Base-by-base conservation (phyloP, 371 early-diverging fungal genomes). In the Circinella umbellata region DNA sequence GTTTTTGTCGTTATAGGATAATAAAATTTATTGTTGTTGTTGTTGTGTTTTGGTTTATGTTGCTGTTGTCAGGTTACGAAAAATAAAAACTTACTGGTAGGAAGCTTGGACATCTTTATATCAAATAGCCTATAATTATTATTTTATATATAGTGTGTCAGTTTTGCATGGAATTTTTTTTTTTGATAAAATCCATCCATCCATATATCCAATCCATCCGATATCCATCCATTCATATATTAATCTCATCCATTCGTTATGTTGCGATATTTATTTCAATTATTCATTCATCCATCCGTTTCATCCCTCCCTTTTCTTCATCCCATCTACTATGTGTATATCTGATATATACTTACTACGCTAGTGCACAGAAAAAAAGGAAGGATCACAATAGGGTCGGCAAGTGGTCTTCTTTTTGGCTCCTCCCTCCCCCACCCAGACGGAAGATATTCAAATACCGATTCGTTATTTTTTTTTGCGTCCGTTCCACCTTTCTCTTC, bases 41-140 rank as follows among this genome's bases (percentile, higher is more conserved):
- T 51, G 48, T 14, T 15, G 47, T 51, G 54, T 39, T n/a, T n/a
- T n/a, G n/a, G n/a, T 27, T 27, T 27, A 27, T 27, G 27, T 0
- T 27, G 27, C 2, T 27, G 27, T 27, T 27, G 27, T 27, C 27
- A 27, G 27, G 27, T 27, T 27, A 27, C 27, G 42, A 9, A 42
- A 42, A 42, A 42, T 42, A n/a, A 63, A 39, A 34, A 66, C 66
- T 68, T 72, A 72, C 72, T 72, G 69, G 73, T 49, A 65, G 73
- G 73, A 68, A 73, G 57, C 48, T 68, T 69, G 39, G 73, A 73
- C 73, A 73, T 73, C 38, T 51, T 27, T 69, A 35, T 38, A 68
- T 57, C n/a, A 60, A 61, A 10, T 36, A 20, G 61, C 46, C 60
- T 46, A 61, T n/a, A 7, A 13, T 36, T 20, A 9, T 11, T 42